Percentiles rank a stretch among this genome's conserved stretches.
Evolutionary conservation across 2,329 filamentous ascomycete species (phyloP).

Genomic region (Lachnellula arida): DNA sequence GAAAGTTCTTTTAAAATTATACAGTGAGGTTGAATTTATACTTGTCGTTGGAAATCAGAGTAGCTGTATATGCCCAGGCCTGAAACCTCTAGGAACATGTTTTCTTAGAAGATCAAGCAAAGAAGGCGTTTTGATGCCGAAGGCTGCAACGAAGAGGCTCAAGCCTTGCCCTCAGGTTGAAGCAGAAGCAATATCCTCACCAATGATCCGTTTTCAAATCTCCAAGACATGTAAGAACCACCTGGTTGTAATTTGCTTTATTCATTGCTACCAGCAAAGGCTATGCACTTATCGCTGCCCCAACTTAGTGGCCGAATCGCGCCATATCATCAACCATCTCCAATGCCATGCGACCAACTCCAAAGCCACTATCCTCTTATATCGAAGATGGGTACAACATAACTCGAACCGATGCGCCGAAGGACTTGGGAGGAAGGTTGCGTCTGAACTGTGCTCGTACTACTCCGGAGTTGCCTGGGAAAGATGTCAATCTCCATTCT

Average conservation of each 20-base stretch:
- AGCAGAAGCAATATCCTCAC: neutral
- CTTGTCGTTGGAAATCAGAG: neutral
- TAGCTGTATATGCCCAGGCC: neutral
- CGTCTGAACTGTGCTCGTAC: slow-evolving; percentile 95
- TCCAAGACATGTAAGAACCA: slow-evolving; percentile 3
- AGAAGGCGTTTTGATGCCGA: neutral
- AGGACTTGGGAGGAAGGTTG: slow-evolving; percentile 94
- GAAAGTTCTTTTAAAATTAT: too few species aligned
- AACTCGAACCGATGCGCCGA: slow-evolving; percentile 92
- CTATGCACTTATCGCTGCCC: slow-evolving; percentile 51
- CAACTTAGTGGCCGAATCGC: slow-evolving; percentile 46
- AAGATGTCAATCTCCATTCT: slow-evolving; percentile 11
- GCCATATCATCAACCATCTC: slow-evolving; percentile 58
- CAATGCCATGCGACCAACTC: slow-evolving; percentile 42
- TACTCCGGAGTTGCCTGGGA: slow-evolving; percentile 87
- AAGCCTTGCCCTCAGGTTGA: neutral
- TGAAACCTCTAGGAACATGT: neutral
- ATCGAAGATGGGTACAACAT: slow-evolving; percentile 98
- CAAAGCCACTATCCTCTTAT: slow-evolving; percentile 58
- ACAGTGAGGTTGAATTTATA: too few species aligned
- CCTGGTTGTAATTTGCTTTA: slow-evolving; percentile 38
- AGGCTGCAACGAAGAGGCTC: neutral
- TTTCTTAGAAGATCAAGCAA: neutral
- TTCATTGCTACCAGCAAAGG: slow-evolving; percentile 52
- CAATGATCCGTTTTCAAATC: neutral